Conservation (phyloP, 257 asterid genomes). For the Scutellaria barbata region DNA sequence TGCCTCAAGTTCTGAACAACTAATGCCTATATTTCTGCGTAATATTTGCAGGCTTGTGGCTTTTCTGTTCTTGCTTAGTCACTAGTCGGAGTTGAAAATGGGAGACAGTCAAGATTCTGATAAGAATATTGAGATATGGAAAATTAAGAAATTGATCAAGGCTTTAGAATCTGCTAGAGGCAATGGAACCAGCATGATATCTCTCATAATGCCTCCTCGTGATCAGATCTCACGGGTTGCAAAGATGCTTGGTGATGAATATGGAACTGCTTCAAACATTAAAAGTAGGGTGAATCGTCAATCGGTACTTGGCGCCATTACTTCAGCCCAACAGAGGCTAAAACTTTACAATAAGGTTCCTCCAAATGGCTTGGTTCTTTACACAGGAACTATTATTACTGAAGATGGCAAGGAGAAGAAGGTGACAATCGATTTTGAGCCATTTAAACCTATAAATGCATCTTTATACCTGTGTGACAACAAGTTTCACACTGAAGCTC, state of each 20-base stretch:
- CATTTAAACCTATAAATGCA: constrained; percentile 46
- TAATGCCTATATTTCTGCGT: not conserved
- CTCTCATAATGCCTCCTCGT: constrained; percentile 47
- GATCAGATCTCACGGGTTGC: constrained; percentile 49
- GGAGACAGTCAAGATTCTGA: constrained; percentile 43
- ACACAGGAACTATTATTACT: constrained; percentile 49
- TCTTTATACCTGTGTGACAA: constrained; percentile 46
- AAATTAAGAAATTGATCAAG: constrained; percentile 46
- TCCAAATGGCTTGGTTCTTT: constrained; percentile 45
- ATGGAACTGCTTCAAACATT: constrained; percentile 47
- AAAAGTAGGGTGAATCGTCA: constrained; percentile 50
- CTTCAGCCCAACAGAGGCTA: constrained; percentile 49
- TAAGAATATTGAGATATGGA: constrained; percentile 46
- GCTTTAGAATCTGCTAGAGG: constrained; percentile 51
- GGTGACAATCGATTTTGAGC: constrained; percentile 46
- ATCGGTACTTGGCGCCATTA: constrained; percentile 47
- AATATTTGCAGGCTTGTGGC: constrained; percentile 24
- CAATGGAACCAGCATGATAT: constrained; percentile 50
- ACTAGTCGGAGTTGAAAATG: constrained; percentile 24
- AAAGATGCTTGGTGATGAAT: constrained; percentile 51
- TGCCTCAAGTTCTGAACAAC: not conserved
- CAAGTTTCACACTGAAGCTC: constrained; percentile 45
- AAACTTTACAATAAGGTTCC: constrained; percentile 48
- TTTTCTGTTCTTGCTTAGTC: constrained; percentile 16
- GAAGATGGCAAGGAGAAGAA: constrained; percentile 50